These are phyloP conservation scores for Talaromyces pinophilus DNA, from an alignment of 2,329 filamentous ascomycete genomes.

Conservation along the genomic window DNA sequence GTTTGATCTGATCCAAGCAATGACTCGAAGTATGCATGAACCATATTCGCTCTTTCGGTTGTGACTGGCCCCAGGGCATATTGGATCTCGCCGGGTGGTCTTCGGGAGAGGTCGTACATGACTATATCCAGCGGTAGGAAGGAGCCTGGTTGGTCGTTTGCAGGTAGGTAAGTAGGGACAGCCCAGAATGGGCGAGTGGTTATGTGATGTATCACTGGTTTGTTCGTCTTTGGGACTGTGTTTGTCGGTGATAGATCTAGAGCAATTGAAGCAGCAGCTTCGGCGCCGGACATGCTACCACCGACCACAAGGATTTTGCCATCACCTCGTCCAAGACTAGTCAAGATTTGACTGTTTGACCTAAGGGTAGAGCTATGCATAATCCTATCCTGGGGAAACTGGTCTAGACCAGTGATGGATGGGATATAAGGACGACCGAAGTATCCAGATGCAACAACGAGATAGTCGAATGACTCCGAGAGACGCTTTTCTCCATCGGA, in stretches of 20 bases:
- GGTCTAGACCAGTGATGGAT: slow-evolving; percentile 38
- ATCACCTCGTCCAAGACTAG: slow-evolving; percentile 11
- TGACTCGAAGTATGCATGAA: slow-evolving; percentile 52
- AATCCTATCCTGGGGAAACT: slow-evolving; percentile 48
- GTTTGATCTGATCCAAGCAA: slow-evolving; percentile 51
- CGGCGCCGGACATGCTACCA: slow-evolving; percentile 79
- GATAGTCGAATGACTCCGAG: slow-evolving; percentile 61
- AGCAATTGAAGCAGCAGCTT: slow-evolving; percentile 72
- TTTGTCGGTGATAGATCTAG: slow-evolving; percentile 66
- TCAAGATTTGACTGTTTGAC: slow-evolving; percentile 4
- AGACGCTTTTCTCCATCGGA: not conserved
- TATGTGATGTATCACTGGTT: slow-evolving; percentile 64
- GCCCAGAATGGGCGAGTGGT: slow-evolving; percentile 71
- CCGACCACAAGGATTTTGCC: slow-evolving; percentile 73
- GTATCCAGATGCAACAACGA: slow-evolving; percentile 74
- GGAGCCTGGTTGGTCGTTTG: slow-evolving; percentile 45
- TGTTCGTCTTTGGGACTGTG: slow-evolving; percentile 43
- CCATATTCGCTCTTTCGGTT: slow-evolving; percentile 56
- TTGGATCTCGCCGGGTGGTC: slow-evolving; percentile 58
- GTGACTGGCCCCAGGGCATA: slow-evolving; percentile 68
- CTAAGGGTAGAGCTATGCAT: slow-evolving; percentile 69
- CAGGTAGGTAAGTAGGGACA: slow-evolving; percentile 58
- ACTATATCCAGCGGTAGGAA: slow-evolving; percentile 74
- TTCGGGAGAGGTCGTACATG: slow-evolving; percentile 68
- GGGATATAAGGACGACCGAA: slow-evolving; percentile 66